These are phyloP conservation scores for Aspergillus costaricaensis DNA, from an alignment of 2,329 filamentous ascomycete genomes.

Conservation along the genomic window DNA sequence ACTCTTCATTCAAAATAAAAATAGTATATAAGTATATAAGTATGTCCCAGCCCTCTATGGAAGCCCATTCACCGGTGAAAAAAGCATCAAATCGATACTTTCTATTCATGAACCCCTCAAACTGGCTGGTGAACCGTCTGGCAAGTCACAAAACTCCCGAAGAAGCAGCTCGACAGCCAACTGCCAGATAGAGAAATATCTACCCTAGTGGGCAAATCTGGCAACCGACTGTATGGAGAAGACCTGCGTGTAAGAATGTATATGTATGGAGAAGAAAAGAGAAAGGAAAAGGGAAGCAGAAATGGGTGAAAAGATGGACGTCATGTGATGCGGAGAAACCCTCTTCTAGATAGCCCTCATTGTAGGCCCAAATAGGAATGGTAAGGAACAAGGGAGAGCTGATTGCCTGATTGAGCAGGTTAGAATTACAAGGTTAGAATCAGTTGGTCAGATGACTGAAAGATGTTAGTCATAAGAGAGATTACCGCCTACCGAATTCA, in stretches of 20 bases:
- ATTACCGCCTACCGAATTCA: slow-evolving; percentile 16
- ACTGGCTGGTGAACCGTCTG: slow-evolving; percentile 46
- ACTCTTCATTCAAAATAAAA: background rate
- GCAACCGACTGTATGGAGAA: slow-evolving; percentile 30
- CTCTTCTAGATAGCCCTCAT: background rate
- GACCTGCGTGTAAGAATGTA: slow-evolving; percentile 32
- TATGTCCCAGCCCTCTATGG: slow-evolving; percentile 51
- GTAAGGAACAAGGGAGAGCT: background rate
- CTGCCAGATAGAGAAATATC: slow-evolving; percentile 22
- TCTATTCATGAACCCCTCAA: slow-evolving; percentile 49
- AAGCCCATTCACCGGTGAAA: slow-evolving; percentile 41
- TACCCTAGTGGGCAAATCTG: slow-evolving; percentile 8
- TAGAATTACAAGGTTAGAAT: too few species aligned
- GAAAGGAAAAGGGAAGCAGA: slow-evolving; percentile 16
- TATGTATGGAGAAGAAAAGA: slow-evolving; percentile 17
- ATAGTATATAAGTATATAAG: background rate
- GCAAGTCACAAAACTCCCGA: slow-evolving; percentile 35
- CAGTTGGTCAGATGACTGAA: background rate
- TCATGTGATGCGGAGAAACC: slow-evolving; percentile 15
- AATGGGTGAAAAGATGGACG: background rate
- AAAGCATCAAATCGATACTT: slow-evolving; percentile 13
- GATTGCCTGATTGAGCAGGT: background rate
- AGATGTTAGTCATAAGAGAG: background rate
- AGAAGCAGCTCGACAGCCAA: slow-evolving; percentile 29
- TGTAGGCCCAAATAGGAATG: background rate